Percentiles rank a stretch among this genome's conserved stretches.
phyloP scores from a whole-genome alignment of 371 early-diverging fungal genomes.

The Rhizopus arrhizus region DNA sequence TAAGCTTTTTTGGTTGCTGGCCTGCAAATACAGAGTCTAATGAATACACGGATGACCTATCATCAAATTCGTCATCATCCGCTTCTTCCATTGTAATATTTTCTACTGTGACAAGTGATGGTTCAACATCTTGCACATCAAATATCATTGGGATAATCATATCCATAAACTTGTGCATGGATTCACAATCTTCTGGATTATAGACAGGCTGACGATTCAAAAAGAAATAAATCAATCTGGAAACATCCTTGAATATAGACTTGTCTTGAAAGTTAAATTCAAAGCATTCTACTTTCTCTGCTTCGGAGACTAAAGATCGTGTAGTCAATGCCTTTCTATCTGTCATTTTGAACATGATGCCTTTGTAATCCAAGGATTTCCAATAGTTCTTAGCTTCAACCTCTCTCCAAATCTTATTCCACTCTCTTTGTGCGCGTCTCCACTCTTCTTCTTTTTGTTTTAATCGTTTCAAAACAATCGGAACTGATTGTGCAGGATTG shows the following conservation, averaged over 20 bases:
- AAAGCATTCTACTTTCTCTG: conserved; percentile 68
- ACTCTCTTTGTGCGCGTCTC: conserved; percentile 74
- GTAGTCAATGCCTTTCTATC: conserved; percentile 81
- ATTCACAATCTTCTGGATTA: conserved; percentile 62
- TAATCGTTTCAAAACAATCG: conserved; percentile 93
- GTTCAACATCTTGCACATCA: conserved; percentile 50
- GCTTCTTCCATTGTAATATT: conserved; percentile 41
- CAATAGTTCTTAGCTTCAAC: conserved; percentile 93
- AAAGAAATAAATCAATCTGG: conserved; percentile 58
- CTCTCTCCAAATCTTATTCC: conserved; percentile 96
- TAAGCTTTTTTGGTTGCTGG: not conserved
- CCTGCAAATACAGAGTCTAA: conserved; percentile 13
- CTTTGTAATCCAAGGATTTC: conserved; percentile 96
- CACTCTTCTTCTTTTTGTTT: conserved; percentile 98
- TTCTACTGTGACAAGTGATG: conserved; percentile 30
- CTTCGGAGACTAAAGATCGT: conserved; percentile 81
- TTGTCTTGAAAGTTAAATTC: conserved; percentile 54
- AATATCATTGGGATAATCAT: conserved; percentile 77
- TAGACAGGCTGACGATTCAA: conserved; percentile 56
- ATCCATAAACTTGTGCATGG: conserved; percentile 71
- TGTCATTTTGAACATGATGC: conserved; percentile 78
- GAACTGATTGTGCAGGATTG: conserved; percentile 92
- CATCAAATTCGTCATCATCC: conserved; percentile 31
- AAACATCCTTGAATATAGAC: conserved; percentile 67
- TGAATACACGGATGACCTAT: conserved; percentile 25